Conservation (phyloP, 768 basidiomycete genomes). For the Lentinus brumalis region DNA sequence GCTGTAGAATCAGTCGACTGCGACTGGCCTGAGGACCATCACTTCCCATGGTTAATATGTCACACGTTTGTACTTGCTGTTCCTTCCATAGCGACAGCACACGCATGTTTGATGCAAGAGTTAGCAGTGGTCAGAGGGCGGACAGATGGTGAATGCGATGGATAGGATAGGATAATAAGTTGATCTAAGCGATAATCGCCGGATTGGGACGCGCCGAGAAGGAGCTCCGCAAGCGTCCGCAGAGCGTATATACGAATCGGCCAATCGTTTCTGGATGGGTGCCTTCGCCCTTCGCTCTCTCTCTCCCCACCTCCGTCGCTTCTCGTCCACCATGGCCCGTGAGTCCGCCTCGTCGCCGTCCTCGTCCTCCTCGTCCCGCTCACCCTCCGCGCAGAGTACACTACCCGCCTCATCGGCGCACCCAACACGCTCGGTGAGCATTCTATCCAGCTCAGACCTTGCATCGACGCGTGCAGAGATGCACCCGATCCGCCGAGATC, state of each 20-base stretch:
- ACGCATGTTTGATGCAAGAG: not conserved
- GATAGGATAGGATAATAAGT: constrained; percentile 1
- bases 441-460: not conserved
- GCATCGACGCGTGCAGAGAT: constrained; percentile 25
- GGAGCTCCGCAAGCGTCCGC: not conserved
- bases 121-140: not conserved
- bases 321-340: constrained; percentile 61
- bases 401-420: constrained; percentile 79
- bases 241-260: constrained; percentile 19
- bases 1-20: no score
- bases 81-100: no score
- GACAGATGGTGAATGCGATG: constrained; percentile 6
- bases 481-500: constrained; percentile 11
- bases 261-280: constrained; percentile 21
- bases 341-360: constrained; percentile 33
- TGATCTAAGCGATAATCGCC: constrained; percentile 28
- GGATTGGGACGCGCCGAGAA: not conserved
- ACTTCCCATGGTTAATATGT: no score
- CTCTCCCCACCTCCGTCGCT: constrained; percentile 61
- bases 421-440: constrained; percentile 89
- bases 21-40: no score
- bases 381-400: constrained; percentile 53
- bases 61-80: no score
- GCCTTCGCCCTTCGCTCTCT: constrained; percentile 47
- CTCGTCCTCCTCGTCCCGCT: constrained; percentile 15